phyloP scores from a whole-genome alignment of 768 basidiomycete genomes.

The Suillus decipiens region DNA sequence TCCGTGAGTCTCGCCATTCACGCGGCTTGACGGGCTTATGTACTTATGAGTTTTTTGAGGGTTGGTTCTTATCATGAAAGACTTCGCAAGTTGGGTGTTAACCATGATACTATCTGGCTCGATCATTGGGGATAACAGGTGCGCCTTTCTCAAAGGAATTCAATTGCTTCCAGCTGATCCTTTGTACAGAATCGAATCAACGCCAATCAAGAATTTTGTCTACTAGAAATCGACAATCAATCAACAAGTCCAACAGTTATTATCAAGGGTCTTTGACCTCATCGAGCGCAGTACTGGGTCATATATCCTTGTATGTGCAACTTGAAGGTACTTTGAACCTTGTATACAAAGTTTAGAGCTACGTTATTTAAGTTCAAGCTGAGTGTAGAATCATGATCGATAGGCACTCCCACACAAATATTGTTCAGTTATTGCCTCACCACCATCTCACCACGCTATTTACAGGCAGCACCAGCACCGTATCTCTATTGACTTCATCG shows the following conservation, averaged over 20 bases:
- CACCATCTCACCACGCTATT: not conserved
- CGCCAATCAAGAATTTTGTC: not conserved
- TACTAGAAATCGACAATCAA: not conserved
- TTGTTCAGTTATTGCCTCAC: not conserved
- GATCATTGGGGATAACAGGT: not conserved
- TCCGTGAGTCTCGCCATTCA: not conserved
- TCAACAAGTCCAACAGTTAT: not conserved
- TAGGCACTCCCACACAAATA: not conserved
- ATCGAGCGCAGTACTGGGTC: not conserved
- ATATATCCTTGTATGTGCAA: not conserved
- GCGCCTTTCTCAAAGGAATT: not conserved
- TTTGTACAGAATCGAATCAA: not conserved
- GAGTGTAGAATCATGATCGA: not conserved
- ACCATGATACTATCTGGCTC: not conserved
- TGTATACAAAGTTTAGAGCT: constrained; percentile 2
- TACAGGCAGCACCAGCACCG: not conserved
- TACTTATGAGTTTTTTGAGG: not conserved
- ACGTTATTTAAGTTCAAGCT: constrained; percentile 5
- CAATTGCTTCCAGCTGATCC: not conserved
- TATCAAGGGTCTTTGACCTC: not conserved
- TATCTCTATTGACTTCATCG: not conserved
- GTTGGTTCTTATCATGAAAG: not conserved
- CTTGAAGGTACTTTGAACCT: not conserved
- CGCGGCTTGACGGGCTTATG: not conserved
- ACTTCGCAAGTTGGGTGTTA: not conserved